Conservation (phyloP, 768 basidiomycete genomes). For the Kwoniella botswanensis region DNA sequence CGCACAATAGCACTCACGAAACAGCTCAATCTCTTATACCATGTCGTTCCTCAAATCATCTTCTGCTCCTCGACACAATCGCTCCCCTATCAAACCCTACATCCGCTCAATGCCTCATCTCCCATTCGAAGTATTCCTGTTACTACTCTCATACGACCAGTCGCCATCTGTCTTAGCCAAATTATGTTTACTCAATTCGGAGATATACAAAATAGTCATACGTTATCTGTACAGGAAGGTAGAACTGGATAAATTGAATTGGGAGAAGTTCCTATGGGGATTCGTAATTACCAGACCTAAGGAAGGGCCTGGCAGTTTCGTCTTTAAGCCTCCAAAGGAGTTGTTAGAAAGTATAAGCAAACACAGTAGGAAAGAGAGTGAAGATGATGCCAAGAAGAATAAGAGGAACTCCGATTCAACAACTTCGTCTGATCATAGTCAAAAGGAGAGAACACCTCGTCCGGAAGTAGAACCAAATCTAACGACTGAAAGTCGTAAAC, state of each 20-base stretch:
- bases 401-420: not conserved
- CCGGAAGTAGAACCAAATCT: not conserved
- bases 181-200: constrained; percentile 11
- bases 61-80: constrained; percentile 1
- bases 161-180: constrained; percentile 11
- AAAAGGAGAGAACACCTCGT: not conserved
- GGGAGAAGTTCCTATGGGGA: constrained; percentile 10
- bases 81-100: constrained; percentile 10
- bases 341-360: not conserved
- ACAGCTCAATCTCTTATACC: not conserved
- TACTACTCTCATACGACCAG: constrained; percentile 7
- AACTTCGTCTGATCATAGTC: too few species aligned
- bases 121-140: constrained; percentile 17
- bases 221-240: constrained; percentile 13
- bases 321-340: constrained; percentile 6
- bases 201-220: constrained; percentile 14
- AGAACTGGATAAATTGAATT: not conserved
- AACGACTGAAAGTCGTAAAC: not conserved
- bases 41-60: constrained; percentile 16
- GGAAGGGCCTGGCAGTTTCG: constrained; percentile 11
- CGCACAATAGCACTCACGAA: too few species aligned
- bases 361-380: not conserved
- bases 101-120: constrained; percentile 6
- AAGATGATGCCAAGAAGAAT: not conserved
- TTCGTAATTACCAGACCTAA: constrained; percentile 5